Evolutionary conservation across 2,329 filamentous ascomycete species (phyloP).

Genomic region (Orbilia javanica): DNA sequence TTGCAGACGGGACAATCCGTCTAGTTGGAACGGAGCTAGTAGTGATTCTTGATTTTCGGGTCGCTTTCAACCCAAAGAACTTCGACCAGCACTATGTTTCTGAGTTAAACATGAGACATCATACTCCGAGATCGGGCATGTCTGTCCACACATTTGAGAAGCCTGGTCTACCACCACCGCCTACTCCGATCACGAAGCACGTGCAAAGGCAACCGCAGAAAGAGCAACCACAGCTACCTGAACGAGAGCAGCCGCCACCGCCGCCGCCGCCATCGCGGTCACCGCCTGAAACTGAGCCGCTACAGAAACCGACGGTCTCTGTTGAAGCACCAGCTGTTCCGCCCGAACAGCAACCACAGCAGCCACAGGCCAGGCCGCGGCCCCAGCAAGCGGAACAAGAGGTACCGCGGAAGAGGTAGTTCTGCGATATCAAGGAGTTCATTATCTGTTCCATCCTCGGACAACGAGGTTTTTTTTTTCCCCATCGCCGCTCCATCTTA

Average conservation of each 20-base stretch:
- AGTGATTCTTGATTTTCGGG: conserved; percentile 50
- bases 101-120: conserved; percentile 32
- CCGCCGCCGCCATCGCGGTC: conserved; percentile 7
- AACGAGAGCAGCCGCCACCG: conserved; percentile 17
- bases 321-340: conserved; percentile 14
- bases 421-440: not conserved
- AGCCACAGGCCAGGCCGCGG: conserved; percentile 14
- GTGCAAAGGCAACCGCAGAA: conserved; percentile 17
- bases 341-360: conserved; percentile 30
- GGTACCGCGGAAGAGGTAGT: conserved; percentile 48
- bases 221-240: not conserved
- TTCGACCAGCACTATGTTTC: conserved; percentile 42
- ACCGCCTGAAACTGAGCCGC: conserved; percentile 1
- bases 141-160: conserved; percentile 38
- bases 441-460: conserved; percentile 35
- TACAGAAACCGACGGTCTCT: conserved; percentile 15
- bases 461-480: not conserved
- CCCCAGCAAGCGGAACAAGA: conserved; percentile 27
- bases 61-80: conserved; percentile 56
- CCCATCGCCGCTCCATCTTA: conserved; percentile 35
- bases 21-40: conserved; percentile 46
- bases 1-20: conserved; percentile 50
- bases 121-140: conserved; percentile 12
- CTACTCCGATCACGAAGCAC: conserved; percentile 26
- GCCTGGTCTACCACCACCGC: conserved; percentile 34